A percentile compares a stretch with the other conserved stretches of the same genome.
These are phyloP conservation scores for Trichoderma atroviride DNA, from an alignment of 2,329 filamentous ascomycete genomes.

Conservation along the genomic window DNA sequence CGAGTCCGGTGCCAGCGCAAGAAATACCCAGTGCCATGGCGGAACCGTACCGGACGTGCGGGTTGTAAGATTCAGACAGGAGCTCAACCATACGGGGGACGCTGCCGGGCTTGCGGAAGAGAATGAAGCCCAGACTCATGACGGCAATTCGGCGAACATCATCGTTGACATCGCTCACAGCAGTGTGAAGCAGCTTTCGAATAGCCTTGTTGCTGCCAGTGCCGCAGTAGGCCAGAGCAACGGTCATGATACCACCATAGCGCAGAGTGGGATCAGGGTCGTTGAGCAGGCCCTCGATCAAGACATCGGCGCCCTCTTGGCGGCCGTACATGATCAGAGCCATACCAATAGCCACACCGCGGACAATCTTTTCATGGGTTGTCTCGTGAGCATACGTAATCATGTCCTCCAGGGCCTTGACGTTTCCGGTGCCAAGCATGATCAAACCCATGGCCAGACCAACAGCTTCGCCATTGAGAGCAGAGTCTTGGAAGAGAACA, in stretches of 20 bases:
- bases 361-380: constrained; percentile 98
- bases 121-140: constrained; percentile 96
- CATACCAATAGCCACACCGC: constrained; percentile 94
- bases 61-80: constrained; percentile 97
- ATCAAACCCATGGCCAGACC: constrained; percentile 95
- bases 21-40: constrained; percentile 99
- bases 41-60: constrained; percentile 94
- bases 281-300: constrained; percentile 89
- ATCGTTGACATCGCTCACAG: constrained; percentile 97
- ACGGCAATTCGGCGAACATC: constrained; percentile 95
- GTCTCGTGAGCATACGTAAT: constrained; percentile 97
- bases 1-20: constrained; percentile 91
- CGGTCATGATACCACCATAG: constrained; percentile 98
- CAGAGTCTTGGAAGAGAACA: constrained; percentile 90
- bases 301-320: constrained; percentile 90
- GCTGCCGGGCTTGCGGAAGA: constrained; percentile 96
- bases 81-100: constrained; percentile 99
- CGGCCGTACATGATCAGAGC: constrained; percentile 97
- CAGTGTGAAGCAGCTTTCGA: constrained; percentile 89
- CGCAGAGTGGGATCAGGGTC: constrained; percentile 92
- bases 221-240: constrained; percentile 94
- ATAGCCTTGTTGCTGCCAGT: constrained; percentile 99
- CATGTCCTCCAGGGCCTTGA: constrained; percentile 93
- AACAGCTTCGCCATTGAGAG: constrained; percentile 94
- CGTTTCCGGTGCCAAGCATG: constrained; percentile 97